Evolutionary conservation across 2,329 filamentous ascomycete genomes (phyloP).

Genomic region (Fusarium haematococcum): DNA sequence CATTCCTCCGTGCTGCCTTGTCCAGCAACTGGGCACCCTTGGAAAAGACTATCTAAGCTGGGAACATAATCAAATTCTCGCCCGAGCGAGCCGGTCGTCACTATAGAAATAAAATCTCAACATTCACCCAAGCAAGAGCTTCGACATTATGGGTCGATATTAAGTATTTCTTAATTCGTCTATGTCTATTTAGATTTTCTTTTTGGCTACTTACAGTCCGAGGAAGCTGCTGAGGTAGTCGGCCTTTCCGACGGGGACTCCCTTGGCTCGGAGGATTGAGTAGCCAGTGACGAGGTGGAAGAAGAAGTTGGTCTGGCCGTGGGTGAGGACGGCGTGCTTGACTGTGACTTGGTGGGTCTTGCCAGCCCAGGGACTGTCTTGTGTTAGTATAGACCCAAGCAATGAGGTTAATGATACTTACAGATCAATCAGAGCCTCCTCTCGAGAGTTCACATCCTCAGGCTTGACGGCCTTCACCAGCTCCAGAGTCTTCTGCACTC

Average conservation of each 20-base stretch:
- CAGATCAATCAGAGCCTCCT: constrained; percentile 18
- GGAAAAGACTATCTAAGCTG: not conserved
- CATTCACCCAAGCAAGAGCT: not conserved
- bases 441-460: constrained; percentile 23
- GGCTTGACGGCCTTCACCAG: constrained; percentile 16
- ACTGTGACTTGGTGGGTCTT: constrained; percentile 21
- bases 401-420: not conserved
- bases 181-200: not conserved
- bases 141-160: not conserved
- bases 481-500: constrained; percentile 32
- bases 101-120: not conserved
- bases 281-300: constrained; percentile 34
- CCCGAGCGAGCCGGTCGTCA: not conserved
- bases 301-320: constrained; percentile 33
- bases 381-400: not conserved
- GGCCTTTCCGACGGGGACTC: constrained; percentile 33
- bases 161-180: not conserved
- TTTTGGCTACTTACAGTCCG: constrained; percentile 4
- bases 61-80: not conserved
- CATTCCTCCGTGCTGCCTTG: not conserved
- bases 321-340: constrained; percentile 19
- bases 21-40: not conserved
- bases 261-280: constrained; percentile 32
- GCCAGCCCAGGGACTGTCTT: constrained; percentile 7
- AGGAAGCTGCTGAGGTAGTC: constrained; percentile 29